These are phyloP conservation scores for Mortierella hygrophila DNA, from an alignment of 192 early-diverging fungal species.

Conservation along the genomic window DNA sequence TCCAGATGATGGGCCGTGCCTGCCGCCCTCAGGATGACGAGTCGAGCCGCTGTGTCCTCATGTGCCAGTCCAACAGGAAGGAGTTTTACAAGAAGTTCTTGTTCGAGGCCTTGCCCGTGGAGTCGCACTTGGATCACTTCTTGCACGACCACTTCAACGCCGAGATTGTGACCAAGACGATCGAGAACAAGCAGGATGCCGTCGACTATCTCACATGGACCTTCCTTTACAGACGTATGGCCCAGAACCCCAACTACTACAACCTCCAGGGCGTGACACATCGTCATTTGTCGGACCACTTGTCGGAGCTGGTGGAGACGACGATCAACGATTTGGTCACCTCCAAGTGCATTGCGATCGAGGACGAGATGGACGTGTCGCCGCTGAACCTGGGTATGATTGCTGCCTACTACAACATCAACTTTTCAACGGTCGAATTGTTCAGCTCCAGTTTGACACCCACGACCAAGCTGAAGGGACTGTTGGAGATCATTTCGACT, in stretches of 20 bases:
- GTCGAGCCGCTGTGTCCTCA: slow-evolving; percentile 86
- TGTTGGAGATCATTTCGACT: slow-evolving; percentile 94
- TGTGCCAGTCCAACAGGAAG: slow-evolving; percentile 95
- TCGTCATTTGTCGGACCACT: slow-evolving; percentile 90
- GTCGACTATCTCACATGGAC: slow-evolving; percentile 99
- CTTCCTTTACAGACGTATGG: slow-evolving; percentile 95
- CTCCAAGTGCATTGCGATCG: slow-evolving; percentile 84
- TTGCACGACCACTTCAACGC: slow-evolving; percentile 98
- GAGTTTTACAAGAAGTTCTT: slow-evolving; percentile 99
- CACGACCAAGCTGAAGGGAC: slow-evolving; percentile 89
- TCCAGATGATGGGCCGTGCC: slow-evolving; percentile 99
- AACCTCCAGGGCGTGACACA: slow-evolving; percentile 88
- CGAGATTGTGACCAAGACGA: slow-evolving; percentile 94
- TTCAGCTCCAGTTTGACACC: slow-evolving; percentile 89
- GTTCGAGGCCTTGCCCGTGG: slow-evolving; percentile 95
- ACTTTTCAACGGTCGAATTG: slow-evolving; percentile 93
- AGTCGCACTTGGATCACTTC: slow-evolving; percentile 93
- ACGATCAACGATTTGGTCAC: slow-evolving; percentile 90
- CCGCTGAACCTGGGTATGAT: slow-evolving; percentile 98
- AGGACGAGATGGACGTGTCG: slow-evolving; percentile 79
- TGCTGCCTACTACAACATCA: slow-evolving; percentile 97
- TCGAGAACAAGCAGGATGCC: slow-evolving; percentile 98
- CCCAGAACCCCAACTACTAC: slow-evolving; percentile 98
- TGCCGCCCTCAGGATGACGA: slow-evolving; percentile 73
- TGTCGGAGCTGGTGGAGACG: slow-evolving; percentile 95